These are phyloP conservation scores for Ilyonectria sp. DNA, from an alignment of 2,329 filamentous ascomycete genomes.

Conservation along the genomic window DNA sequence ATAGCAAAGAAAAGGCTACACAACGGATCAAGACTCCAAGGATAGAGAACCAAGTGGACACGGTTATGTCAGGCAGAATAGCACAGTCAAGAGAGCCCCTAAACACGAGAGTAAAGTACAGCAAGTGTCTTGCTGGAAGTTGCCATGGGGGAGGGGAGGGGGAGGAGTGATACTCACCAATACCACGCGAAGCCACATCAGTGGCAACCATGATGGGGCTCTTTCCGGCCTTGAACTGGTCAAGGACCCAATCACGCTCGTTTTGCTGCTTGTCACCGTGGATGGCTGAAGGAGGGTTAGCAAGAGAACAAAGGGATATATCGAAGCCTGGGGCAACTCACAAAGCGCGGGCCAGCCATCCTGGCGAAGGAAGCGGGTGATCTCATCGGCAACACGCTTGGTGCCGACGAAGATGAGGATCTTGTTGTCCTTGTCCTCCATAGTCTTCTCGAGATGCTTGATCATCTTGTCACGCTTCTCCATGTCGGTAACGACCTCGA, in stretches of 20 bases:
- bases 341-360: constrained; percentile 98
- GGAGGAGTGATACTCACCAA: constrained; percentile 88
- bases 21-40: constrained; percentile 85
- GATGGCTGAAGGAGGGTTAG: constrained; percentile 77
- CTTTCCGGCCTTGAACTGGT: constrained; percentile 99
- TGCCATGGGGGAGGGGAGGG: constrained; percentile 66
- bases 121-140: constrained; percentile 72
- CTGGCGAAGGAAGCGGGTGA: constrained; percentile 96
- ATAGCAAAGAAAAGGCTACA: constrained; percentile 70
- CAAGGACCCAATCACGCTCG: constrained; percentile 99
- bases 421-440: constrained; percentile 97
- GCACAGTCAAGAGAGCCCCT: constrained; percentile 90
- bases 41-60: constrained; percentile 86
- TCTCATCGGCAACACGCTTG: constrained; percentile 97
- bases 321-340: constrained; percentile 65
- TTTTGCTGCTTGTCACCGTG: constrained; percentile 99
- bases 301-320: constrained; percentile 44
- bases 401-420: constrained; percentile 93
- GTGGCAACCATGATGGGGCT: constrained; percentile 99
- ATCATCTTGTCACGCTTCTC: constrained; percentile 99
- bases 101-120: constrained; percentile 94
- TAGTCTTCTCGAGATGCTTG: constrained; percentile 97
- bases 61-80: constrained; percentile 90
- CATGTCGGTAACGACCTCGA: constrained; percentile 95
- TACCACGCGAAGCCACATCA: constrained; percentile 99